These are phyloP conservation scores for Blepharisma stoltei DNA, from an alignment of 73 alveolate species.

Conservation along the genomic window DNA sequence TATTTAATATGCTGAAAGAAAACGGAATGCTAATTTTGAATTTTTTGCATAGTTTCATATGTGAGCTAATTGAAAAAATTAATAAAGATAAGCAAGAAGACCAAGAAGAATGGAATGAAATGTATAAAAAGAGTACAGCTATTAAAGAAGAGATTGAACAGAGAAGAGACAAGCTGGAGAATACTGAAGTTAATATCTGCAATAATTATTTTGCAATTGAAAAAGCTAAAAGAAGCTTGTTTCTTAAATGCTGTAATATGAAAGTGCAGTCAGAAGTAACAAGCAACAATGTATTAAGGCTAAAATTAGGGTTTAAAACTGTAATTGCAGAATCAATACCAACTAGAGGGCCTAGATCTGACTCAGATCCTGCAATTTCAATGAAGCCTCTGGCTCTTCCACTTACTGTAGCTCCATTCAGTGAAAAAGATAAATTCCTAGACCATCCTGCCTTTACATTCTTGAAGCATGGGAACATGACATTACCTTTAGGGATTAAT, in stretches of 20 bases:
- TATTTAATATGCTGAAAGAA: no score
- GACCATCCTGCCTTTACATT: neutral
- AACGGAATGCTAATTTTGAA: no score
- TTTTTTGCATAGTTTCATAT: no score
- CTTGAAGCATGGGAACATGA: slow-evolving; percentile 4
- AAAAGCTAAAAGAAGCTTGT: neutral
- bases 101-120: no score
- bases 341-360: neutral
- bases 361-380: neutral
- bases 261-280: neutral
- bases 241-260: slow-evolving; percentile 2
- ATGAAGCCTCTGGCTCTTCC: no score
- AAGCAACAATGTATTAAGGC: neutral
- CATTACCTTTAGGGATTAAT: neutral
- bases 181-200: neutral
- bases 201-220: slow-evolving; percentile 9
- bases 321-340: neutral
- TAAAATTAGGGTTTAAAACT: neutral
- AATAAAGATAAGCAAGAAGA: no score
- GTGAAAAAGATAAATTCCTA: neutral
- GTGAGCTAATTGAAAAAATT: no score
- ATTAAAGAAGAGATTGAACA: no score
- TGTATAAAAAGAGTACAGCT: no score
- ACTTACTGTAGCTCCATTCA: neutral
- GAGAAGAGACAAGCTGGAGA: no score